Evolutionary conservation across 228 moss, liverwort and hornwort species (phyloP).

Genomic region (Sphagnum magellanicum): DNA sequence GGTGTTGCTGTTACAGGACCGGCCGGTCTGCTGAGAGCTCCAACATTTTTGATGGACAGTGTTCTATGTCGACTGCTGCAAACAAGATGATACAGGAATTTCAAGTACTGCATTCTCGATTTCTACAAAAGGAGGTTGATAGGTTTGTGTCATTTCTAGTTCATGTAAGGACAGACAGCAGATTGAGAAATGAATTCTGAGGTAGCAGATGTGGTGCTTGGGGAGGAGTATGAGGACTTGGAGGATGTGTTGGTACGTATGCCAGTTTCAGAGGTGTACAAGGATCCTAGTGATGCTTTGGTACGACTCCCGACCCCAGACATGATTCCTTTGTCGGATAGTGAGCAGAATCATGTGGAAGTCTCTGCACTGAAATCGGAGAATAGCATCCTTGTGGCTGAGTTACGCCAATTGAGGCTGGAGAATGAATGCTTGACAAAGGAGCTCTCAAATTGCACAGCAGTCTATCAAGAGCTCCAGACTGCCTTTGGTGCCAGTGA

Average conservation of each 20-base stretch:
- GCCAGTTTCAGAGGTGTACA: not conserved
- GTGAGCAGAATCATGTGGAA: not conserved
- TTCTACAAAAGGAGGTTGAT: not conserved
- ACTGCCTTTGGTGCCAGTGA: not conserved
- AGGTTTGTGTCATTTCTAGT: not conserved
- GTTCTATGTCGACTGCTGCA: not conserved
- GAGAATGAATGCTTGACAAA: not conserved
- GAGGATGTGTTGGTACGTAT: not conserved
- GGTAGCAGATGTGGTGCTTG: not conserved
- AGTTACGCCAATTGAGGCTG: not conserved
- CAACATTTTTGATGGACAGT: not conserved
- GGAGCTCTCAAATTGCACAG: not conserved
- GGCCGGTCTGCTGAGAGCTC: not conserved
- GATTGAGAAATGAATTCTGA: not conserved
- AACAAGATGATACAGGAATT: not conserved
- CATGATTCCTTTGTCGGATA: not conserved
- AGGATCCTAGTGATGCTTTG: too few relatives aligned
- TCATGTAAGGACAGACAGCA: not conserved
- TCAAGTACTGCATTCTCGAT: not conserved
- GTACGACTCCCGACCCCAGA: too few relatives aligned
- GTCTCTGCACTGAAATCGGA: not conserved
- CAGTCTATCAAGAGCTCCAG: not conserved
- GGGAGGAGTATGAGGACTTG: not conserved
- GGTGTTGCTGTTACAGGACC: slow-evolving; percentile 1
- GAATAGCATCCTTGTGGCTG: not conserved